phyloP scores from a whole-genome alignment of 768 basidiomycete genomes.

The Russula brevipes region DNA sequence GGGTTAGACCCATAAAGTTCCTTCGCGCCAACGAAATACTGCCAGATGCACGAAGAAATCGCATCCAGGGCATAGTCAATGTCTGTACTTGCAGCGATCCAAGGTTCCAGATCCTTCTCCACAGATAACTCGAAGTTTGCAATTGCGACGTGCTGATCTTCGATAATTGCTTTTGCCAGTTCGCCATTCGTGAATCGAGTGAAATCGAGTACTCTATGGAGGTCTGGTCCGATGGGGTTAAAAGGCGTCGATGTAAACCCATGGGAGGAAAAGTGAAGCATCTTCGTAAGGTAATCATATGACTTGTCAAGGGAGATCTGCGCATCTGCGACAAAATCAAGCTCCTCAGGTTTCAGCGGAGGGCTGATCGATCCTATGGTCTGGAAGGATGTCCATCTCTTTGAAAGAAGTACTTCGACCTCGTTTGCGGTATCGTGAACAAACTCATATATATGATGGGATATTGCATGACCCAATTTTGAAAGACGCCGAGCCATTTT shows the following conservation, averaged over 20 bases:
- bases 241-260: neutral
- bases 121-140: slow-evolving; percentile 15
- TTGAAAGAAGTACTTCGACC: neutral
- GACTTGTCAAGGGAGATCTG: slow-evolving; percentile 3
- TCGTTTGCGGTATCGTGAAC: neutral
- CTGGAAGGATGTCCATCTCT: slow-evolving; percentile 12
- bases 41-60: slow-evolving; percentile 13
- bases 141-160: slow-evolving; percentile 4
- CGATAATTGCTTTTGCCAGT: neutral
- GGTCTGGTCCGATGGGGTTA: neutral
- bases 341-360: neutral
- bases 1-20: slow-evolving; percentile 8
- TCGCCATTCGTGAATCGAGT: neutral
- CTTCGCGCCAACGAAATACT: slow-evolving; percentile 7
- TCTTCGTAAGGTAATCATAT: slow-evolving; percentile 3
- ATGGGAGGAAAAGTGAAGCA: neutral
- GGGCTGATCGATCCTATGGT: neutral
- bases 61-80: neutral
- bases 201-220: neutral
- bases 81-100: neutral
- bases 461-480: slow-evolving; percentile 19
- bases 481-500: slow-evolving; percentile 29
- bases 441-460: neutral
- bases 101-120: neutral
- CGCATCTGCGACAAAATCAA: slow-evolving; percentile 5